Base-by-base conservation (phyloP, 345 rosid genomes). In the Mallotus nudiflorus region DNA sequence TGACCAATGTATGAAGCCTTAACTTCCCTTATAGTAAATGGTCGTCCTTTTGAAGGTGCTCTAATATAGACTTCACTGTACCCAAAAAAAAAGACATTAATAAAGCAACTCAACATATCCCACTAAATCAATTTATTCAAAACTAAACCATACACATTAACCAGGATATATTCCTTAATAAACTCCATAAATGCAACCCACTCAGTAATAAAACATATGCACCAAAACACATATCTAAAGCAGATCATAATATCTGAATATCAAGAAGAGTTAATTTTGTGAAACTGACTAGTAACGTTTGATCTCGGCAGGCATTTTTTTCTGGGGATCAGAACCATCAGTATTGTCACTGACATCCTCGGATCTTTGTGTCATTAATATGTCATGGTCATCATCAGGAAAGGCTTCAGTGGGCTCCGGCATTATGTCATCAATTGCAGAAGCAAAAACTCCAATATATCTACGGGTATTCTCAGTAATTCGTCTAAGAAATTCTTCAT, bases 1-100 rank as follows among this genome's bases (percentile, higher is more conserved):
- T 92, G 97, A 27, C 98, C 99, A 75, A 95, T 92, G 66, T 85
- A 75, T 45, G 98, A 90, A 71, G 99, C 96, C 81, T 82, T 95
- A 77, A 95, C 98, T 79, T 90, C 98, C 86, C 99, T 92, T 61
- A 95, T 88, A 44, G 92, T 87, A 76, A 80, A 89, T 48, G 96
- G 83, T 33, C 84, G 71, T 73, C 88, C 97, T 80, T 92, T 95
- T 9, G 98, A 86, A 73, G 91, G 72, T 71, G 98, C 96, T 76
- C 77, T 88, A 37, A 95, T 85, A 76, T 90, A 85, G 69, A 95
- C 94, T 81, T 95, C 97, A 76, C 99, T 92, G 88, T 40, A 87
- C 39, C 40, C 68, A 80, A 66, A 64, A 48, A 49, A 37, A 33
- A 40, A 5, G 52, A 46, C n/a, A 1, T 8, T 1, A 2, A 46